Evolutionary conservation across 176 grass and related monocot species (phyloP).

Genomic region (Pharus latifolius): DNA sequence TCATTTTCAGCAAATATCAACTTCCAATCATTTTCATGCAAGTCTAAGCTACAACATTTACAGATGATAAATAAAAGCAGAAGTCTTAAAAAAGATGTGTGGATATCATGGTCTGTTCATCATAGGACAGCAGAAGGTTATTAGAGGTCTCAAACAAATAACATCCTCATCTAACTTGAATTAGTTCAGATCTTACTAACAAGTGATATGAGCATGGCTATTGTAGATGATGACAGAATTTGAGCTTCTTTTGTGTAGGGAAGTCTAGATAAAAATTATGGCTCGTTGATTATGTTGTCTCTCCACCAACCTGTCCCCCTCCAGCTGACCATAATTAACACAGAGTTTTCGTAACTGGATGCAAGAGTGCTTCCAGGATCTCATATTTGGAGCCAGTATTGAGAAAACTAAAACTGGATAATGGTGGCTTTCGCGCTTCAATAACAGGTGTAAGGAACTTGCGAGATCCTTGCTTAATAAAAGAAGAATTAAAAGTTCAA

Average conservation of each 20-base stretch:
- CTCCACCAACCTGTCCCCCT: background rate
- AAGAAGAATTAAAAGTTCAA: background rate
- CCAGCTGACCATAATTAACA: background rate
- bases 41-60: background rate
- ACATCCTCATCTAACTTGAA: background rate
- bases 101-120: no score
- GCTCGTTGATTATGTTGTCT: background rate
- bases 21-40: background rate
- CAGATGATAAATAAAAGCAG: no score
- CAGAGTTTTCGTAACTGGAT: background rate
- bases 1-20: background rate
- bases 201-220: background rate
- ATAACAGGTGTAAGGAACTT: background rate
- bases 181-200: background rate
- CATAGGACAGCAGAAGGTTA: no score
- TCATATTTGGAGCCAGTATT: background rate
- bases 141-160: no score
- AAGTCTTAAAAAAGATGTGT: no score
- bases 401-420: background rate
- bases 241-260: no score
- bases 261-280: background rate
- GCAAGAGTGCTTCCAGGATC: background rate
- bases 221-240: no score
- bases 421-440: background rate
- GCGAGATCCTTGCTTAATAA: background rate